Percentiles rank a stretch among this genome's conserved stretches.
Evolutionary conservation across 2,329 filamentous ascomycete species (phyloP).

Genomic region (Pseudocercospora ulei): DNA sequence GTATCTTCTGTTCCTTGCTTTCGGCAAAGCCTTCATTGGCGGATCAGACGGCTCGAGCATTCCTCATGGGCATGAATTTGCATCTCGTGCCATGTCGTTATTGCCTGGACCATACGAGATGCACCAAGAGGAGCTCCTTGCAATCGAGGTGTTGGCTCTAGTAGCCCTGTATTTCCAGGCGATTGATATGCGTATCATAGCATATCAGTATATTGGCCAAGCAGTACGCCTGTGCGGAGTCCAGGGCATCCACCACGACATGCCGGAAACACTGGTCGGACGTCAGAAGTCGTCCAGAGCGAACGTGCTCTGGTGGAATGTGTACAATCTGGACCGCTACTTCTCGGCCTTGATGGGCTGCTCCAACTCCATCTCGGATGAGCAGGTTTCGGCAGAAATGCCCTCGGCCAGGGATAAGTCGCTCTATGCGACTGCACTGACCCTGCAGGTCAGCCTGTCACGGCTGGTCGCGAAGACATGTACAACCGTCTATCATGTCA

Average conservation of each 20-base stretch:
- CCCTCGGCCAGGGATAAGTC: constrained; percentile 9
- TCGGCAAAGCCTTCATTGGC: constrained; percentile 45
- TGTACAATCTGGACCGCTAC: constrained; percentile 47
- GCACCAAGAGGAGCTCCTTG: constrained; percentile 13
- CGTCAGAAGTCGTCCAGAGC: constrained; percentile 31
- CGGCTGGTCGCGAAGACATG: constrained; percentile 13
- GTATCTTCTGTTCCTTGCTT: constrained; percentile 47
- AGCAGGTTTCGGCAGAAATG: constrained; percentile 41
- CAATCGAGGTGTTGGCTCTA: constrained; percentile 14
- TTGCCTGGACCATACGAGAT: constrained; percentile 13
- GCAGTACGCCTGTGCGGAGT: constrained; percentile 37
- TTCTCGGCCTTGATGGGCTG: constrained; percentile 48
- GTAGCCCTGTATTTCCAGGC: constrained; percentile 17
- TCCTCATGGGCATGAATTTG: constrained; percentile 34
- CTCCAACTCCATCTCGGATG: constrained; percentile 43
- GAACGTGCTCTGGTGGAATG: constrained; percentile 47
- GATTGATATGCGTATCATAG: constrained; percentile 17
- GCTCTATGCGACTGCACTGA: constrained; percentile 9
- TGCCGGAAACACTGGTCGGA: constrained; percentile 11
- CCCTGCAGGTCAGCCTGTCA: constrained; percentile 11
- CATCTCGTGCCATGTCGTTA: constrained; percentile 5
- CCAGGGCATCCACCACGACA: constrained; percentile 12
- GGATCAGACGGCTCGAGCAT: constrained; percentile 8
- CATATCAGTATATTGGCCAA: constrained; percentile 39
- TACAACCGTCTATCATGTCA: constrained; percentile 9